Evolutionary conservation across 2,329 filamentous ascomycete species (phyloP).

Genomic region (Alternaria panax): DNA sequence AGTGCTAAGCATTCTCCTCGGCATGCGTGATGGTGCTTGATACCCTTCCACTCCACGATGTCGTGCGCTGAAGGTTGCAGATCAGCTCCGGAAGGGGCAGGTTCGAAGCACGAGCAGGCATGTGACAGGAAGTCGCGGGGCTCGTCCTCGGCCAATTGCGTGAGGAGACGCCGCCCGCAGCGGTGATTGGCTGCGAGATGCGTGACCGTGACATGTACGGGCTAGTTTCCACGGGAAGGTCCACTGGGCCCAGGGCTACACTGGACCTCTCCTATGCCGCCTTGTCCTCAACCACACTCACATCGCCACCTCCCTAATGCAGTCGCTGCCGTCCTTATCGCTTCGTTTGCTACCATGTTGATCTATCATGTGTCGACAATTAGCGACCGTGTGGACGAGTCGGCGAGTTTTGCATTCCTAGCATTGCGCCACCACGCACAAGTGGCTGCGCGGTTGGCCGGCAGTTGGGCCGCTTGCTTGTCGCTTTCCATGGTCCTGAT

Average conservation of each 20-base stretch:
- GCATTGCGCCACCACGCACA: not conserved
- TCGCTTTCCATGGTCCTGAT: not conserved
- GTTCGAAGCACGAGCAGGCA: slow-evolving; percentile 14
- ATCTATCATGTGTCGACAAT: not conserved
- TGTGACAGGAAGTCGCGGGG: slow-evolving; percentile 13
- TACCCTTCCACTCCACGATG: slow-evolving; percentile 4
- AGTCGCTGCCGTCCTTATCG: slow-evolving; percentile 9
- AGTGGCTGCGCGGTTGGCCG: not conserved
- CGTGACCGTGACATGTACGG: slow-evolving; percentile 1
- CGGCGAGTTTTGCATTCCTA: not conserved
- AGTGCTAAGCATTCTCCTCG: slow-evolving; percentile 16
- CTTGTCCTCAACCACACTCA: not conserved
- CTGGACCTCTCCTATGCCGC: slow-evolving; percentile 1
- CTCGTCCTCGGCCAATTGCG: too few species aligned
- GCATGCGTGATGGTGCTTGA: slow-evolving; percentile 19
- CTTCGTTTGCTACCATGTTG: not conserved
- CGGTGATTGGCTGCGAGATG: not conserved
- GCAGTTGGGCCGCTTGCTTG: not conserved
- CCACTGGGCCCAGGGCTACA: slow-evolving; percentile 8
- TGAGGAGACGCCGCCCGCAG: not conserved
- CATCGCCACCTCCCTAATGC: slow-evolving; percentile 33
- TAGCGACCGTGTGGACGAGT: not conserved
- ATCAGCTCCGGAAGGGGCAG: slow-evolving; percentile 19
- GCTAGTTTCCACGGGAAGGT: slow-evolving; percentile 6
- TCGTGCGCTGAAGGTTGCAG: slow-evolving; percentile 4